phyloP scores from a whole-genome alignment of 108 stramenopile species.

The Cafeteria roenbergensis region DNA sequence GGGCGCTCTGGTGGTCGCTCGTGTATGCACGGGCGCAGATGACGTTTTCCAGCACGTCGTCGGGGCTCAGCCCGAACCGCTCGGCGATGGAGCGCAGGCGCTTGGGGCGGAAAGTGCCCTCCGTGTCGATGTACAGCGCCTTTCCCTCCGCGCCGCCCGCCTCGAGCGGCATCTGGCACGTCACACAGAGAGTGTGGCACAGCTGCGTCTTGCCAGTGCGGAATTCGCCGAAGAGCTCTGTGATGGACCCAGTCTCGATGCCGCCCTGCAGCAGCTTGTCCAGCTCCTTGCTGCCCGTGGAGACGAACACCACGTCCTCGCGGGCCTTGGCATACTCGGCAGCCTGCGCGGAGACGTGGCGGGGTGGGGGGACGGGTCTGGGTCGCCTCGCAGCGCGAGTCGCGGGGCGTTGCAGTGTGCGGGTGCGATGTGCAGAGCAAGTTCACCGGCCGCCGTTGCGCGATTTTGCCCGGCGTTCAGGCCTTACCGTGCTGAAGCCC shows the following conservation, averaged over 20 bases:
- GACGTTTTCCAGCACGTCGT: constrained; percentile 90
- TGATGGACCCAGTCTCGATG: constrained; percentile 91
- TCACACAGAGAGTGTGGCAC: constrained; percentile 98
- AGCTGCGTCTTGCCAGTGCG: constrained; percentile 95
- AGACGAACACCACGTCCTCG: constrained; percentile 64
- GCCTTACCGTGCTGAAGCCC: constrained; percentile 83
- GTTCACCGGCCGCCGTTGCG: too few species aligned
- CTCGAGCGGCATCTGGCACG: constrained; percentile 86
- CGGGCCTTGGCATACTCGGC: constrained; percentile 75
- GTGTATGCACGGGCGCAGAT: constrained; percentile 97
- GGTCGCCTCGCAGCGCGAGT: too few species aligned
- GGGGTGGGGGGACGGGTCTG: too few species aligned
- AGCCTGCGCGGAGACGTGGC: constrained; percentile 37
- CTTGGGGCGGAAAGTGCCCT: constrained; percentile 91
- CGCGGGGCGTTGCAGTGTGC: too few species aligned
- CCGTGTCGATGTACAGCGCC: constrained; percentile 99
- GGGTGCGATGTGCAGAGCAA: too few species aligned
- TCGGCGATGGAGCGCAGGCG: constrained; percentile 90
- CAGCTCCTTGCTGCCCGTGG: constrained; percentile 85
- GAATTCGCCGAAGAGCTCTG: constrained; percentile 85
- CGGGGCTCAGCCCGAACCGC: constrained; percentile 78
- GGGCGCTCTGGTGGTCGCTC: constrained; percentile 94
- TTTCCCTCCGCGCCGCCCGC: constrained; percentile 97
- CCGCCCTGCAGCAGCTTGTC: constrained; percentile 83
- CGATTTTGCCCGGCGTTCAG: neutral